These are phyloP conservation scores for Phytophthora ohioensis DNA, from an alignment of 352 stramenopile species.

Conservation along the genomic window DNA sequence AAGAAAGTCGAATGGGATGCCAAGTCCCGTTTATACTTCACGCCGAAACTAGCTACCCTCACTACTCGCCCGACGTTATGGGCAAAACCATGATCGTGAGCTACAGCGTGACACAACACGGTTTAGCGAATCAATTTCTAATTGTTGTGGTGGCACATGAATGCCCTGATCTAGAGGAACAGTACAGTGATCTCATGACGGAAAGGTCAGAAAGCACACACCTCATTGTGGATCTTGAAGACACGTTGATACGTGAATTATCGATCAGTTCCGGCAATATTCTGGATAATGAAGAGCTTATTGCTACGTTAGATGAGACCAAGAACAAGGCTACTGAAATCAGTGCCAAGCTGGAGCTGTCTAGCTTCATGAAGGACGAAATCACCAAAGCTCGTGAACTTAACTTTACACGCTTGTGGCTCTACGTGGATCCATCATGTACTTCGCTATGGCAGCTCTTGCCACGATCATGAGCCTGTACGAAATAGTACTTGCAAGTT, in stretches of 20 bases:
- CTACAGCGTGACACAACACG: slow-evolving; percentile 94
- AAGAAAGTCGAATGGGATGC: slow-evolving; percentile 96
- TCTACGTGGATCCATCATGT: slow-evolving; percentile 93
- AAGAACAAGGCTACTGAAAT: slow-evolving; percentile 96
- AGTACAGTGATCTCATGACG: slow-evolving; percentile 92
- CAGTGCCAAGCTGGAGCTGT: slow-evolving; percentile 92
- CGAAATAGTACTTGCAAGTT: slow-evolving; percentile 92
- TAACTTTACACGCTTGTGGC: slow-evolving; percentile 92
- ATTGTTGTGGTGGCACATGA: slow-evolving; percentile 96
- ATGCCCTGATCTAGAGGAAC: slow-evolving; percentile 92
- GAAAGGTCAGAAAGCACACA: slow-evolving; percentile 95
- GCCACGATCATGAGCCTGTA: slow-evolving; percentile 97
- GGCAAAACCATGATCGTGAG: slow-evolving; percentile 97
- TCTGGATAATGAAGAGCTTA: slow-evolving; percentile 95
- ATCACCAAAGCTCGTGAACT: slow-evolving; percentile 89
- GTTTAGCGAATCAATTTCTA: slow-evolving; percentile 93
- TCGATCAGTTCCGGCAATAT: slow-evolving; percentile 93
- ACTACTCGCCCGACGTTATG: slow-evolving; percentile 96
- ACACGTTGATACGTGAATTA: slow-evolving; percentile 92
- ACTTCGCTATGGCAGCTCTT: slow-evolving; percentile 94
- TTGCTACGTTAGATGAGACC: slow-evolving; percentile 94
- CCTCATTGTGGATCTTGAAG: slow-evolving; percentile 94
- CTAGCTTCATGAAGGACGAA: slow-evolving; percentile 94
- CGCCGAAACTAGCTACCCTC: slow-evolving; percentile 94
- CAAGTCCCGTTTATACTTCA: slow-evolving; percentile 95